Evolutionary conservation across 225 moss, liverwort and hornwort species (phyloP).

Genomic region (Sphagnum tenellum): DNA sequence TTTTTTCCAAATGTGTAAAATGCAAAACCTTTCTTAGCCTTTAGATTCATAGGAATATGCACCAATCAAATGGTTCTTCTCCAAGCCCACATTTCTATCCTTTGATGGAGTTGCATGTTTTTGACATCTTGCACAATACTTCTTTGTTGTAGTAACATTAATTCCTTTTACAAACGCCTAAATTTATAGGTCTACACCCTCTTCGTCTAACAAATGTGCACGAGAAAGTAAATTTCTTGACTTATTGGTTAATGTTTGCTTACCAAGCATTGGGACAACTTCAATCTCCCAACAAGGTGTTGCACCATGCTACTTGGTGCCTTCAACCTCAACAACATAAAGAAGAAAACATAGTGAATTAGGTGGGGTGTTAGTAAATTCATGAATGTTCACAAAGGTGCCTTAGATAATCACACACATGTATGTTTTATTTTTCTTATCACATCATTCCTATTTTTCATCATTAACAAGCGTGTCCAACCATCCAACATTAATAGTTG

Average conservation of each 20-base stretch:
- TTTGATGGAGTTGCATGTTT: conserved; percentile 1
- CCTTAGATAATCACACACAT: neutral
- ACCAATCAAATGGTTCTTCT: too few relatives aligned
- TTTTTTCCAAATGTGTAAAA: conserved; percentile 24
- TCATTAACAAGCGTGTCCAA: conserved; percentile 1
- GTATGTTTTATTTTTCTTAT: too few relatives aligned
- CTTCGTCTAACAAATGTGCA: too few relatives aligned
- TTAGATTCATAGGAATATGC: neutral
- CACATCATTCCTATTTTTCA: neutral
- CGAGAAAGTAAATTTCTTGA: neutral
- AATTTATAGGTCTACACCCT: neutral
- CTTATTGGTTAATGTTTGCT: too few relatives aligned
- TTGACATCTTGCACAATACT: neutral
- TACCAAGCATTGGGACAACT: too few relatives aligned
- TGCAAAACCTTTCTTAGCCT: conserved; percentile 11
- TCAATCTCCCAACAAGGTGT: neutral
- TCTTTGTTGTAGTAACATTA: neutral
- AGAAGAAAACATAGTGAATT: conserved; percentile 15
- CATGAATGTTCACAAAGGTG: neutral
- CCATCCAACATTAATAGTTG: neutral
- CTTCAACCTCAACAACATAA: conserved; percentile 19
- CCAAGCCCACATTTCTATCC: neutral
- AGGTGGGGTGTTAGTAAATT: neutral
- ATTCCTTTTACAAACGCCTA: conserved; percentile 2
- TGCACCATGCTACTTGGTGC: neutral